These are phyloP conservation scores for Pseudogymnoascus sp. DNA, from an alignment of 2,329 filamentous ascomycete genomes.

Conservation along the genomic window DNA sequence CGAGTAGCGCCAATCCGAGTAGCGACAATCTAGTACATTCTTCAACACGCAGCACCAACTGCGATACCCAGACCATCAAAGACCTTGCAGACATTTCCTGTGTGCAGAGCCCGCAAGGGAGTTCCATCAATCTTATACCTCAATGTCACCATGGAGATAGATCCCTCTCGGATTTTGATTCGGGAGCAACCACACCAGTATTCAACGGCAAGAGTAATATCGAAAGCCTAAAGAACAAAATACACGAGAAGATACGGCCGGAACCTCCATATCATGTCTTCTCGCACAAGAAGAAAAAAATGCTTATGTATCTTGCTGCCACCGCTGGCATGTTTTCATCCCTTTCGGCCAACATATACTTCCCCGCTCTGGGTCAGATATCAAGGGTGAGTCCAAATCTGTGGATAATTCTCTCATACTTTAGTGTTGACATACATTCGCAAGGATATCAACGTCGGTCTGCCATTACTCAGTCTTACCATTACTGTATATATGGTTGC, in stretches of 20 bases:
- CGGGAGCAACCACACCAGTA: not conserved
- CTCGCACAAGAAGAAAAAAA: slow-evolving; percentile 32
- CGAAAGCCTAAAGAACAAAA: not conserved
- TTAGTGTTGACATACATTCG: not conserved
- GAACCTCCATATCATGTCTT: slow-evolving; percentile 32
- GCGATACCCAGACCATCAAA: not conserved
- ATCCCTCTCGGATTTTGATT: not conserved
- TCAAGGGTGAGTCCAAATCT: slow-evolving; percentile 23
- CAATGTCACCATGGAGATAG: not conserved
- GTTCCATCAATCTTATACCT: not conserved
- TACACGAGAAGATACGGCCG: slow-evolving; percentile 14
- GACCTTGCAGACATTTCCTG: not conserved
- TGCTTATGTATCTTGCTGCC: slow-evolving; percentile 41
- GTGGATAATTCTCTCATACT: not conserved
- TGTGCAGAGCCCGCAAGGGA: not conserved
- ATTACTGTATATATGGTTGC: slow-evolving; percentile 42
- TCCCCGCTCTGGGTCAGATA: slow-evolving; percentile 36
- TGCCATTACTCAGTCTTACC: slow-evolving; percentile 31
- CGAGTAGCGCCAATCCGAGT: not conserved
- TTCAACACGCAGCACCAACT: not conserved
- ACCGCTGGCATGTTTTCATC: slow-evolving; percentile 45
- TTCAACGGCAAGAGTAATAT: not conserved
- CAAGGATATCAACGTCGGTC: slow-evolving; percentile 26
- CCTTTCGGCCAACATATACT: slow-evolving; percentile 43
- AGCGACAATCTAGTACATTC: not conserved